Conservation (phyloP, 2,329 filamentous ascomycete genomes). For the Lasiodiplodia theobromae region DNA sequence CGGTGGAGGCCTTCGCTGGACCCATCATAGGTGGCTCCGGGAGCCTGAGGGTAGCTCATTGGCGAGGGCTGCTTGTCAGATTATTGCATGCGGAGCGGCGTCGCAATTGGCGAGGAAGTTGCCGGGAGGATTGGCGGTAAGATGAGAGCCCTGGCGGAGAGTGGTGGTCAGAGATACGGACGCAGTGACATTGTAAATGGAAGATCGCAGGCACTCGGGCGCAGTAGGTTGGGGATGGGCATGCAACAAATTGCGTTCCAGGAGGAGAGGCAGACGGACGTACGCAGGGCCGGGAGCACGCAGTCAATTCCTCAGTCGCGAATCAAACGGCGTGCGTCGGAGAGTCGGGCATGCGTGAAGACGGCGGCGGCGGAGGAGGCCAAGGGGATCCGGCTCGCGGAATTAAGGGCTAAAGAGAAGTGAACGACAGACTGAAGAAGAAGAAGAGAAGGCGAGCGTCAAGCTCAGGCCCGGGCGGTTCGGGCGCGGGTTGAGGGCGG, state of each 20-base stretch:
- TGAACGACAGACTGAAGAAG: slow-evolving; percentile 25
- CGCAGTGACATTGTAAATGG: slow-evolving; percentile 11
- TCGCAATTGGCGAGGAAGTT: slow-evolving; percentile 17
- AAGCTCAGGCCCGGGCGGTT: slow-evolving; percentile 16
- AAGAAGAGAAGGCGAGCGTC: slow-evolving; percentile 24
- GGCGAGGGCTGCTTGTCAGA: slow-evolving; percentile 37
- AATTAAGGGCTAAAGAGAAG: slow-evolving; percentile 26
- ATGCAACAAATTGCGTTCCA: slow-evolving; percentile 23
- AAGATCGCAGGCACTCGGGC: slow-evolving; percentile 19
- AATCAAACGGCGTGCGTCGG: slow-evolving; percentile 25
- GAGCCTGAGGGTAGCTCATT: slow-evolving; percentile 48
- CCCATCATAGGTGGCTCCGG: slow-evolving; percentile 42
- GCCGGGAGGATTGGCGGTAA: slow-evolving; percentile 11
- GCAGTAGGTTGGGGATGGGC: slow-evolving; percentile 7
- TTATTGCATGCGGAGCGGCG: slow-evolving; percentile 37
- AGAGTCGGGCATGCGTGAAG: slow-evolving; percentile 16
- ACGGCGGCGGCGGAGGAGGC: background rate
- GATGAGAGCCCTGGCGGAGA: background rate
- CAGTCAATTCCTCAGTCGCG: slow-evolving; percentile 23
- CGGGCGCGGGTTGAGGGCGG: background rate
- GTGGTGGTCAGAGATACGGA: slow-evolving; percentile 17
- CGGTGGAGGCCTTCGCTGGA: slow-evolving; percentile 35
- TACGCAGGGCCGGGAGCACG: slow-evolving; percentile 15
- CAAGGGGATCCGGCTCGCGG: slow-evolving; percentile 22
- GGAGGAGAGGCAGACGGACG: slow-evolving; percentile 4